Evolutionary conservation across 352 stramenopile genomes (phyloP).

Genomic region (Pythium plurisporium): DNA sequence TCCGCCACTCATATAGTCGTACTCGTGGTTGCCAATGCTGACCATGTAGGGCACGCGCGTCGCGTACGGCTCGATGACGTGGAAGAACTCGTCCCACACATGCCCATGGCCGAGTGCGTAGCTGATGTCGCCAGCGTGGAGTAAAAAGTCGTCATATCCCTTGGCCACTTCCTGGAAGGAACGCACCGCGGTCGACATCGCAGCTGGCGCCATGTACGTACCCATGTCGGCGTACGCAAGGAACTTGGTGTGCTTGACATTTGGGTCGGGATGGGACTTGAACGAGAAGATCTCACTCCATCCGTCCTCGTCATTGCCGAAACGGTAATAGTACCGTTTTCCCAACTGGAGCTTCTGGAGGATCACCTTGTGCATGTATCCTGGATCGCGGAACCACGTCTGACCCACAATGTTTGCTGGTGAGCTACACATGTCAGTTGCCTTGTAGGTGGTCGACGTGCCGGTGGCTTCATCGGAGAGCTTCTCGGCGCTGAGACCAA

Average conservation of each 20-base stretch:
- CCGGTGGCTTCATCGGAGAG: conserved; percentile 31
- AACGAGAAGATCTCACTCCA: conserved; percentile 73
- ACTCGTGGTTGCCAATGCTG: conserved; percentile 79
- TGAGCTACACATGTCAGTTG: conserved; percentile 55
- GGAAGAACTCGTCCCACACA: conserved; percentile 75
- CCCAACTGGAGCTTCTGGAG: conserved; percentile 35
- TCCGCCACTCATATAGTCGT: conserved; percentile 61
- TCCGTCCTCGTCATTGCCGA: conserved; percentile 68
- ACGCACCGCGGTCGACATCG: conserved; percentile 24
- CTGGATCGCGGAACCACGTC: conserved; percentile 66
- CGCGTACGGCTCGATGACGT: conserved; percentile 62
- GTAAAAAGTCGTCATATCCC: conserved; percentile 30
- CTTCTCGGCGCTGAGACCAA: conserved; percentile 25
- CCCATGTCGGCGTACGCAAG: conserved; percentile 84
- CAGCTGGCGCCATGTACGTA: conserved; percentile 33
- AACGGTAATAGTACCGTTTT: conserved; percentile 72
- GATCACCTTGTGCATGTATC: conserved; percentile 79
- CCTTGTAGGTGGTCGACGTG: conserved; percentile 57
- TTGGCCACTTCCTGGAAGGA: conserved; percentile 24
- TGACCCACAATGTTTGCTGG: conserved; percentile 63
- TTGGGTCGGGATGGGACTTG: conserved; percentile 27
- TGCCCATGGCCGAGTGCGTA: conserved; percentile 42
- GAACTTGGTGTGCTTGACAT: conserved; percentile 46
- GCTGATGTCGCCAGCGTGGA: conserved; percentile 38
- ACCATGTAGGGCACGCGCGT: conserved; percentile 76